phyloP scores from a whole-genome alignment of 192 early-diverging fungal species.

The Phycomyces nitens region DNA sequence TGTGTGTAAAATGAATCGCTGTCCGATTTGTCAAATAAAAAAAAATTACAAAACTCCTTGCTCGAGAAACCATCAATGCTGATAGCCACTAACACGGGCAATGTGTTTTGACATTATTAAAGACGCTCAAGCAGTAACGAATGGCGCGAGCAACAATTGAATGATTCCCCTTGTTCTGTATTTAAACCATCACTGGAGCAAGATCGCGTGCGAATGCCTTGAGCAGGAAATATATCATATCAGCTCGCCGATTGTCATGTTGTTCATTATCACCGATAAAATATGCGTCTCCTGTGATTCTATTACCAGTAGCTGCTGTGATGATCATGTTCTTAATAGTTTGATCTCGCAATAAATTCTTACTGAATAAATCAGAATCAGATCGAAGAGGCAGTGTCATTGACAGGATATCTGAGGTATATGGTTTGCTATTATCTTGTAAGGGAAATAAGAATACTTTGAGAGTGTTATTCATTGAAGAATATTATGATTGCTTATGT shows the following conservation, averaged over 20 bases:
- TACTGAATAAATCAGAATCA: no score
- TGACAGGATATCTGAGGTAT: no score
- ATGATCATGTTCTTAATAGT: no score
- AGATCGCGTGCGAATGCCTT: conserved; percentile 13
- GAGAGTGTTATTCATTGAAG: no score
- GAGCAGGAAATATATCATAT: conserved; percentile 8
- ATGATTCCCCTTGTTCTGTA: conserved; percentile 16
- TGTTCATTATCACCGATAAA: conserved; percentile 14
- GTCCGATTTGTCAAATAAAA: neutral
- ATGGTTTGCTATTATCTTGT: no score
- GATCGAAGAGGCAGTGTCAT: no score
- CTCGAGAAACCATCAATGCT: conserved; percentile 4
- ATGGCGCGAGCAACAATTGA: conserved; percentile 2
- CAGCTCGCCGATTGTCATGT: conserved; percentile 9
- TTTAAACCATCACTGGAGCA: conserved; percentile 12
- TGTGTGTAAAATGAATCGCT: neutral
- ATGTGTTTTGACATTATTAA: conserved; percentile 1
- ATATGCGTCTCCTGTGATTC: conserved; percentile 11
- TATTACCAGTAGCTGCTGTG: conserved; percentile 4
- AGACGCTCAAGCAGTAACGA: conserved; percentile 5
- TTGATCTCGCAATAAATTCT: no score
- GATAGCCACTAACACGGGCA: neutral
- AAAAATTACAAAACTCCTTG: neutral
- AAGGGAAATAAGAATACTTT: no score
- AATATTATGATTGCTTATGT: no score